A percentile compares a stretch with the other conserved stretches of the same genome.
These are phyloP conservation scores for Platanthera guangdongensis DNA, from an alignment of 106 monocot genomes.

Conservation along the genomic window DNA sequence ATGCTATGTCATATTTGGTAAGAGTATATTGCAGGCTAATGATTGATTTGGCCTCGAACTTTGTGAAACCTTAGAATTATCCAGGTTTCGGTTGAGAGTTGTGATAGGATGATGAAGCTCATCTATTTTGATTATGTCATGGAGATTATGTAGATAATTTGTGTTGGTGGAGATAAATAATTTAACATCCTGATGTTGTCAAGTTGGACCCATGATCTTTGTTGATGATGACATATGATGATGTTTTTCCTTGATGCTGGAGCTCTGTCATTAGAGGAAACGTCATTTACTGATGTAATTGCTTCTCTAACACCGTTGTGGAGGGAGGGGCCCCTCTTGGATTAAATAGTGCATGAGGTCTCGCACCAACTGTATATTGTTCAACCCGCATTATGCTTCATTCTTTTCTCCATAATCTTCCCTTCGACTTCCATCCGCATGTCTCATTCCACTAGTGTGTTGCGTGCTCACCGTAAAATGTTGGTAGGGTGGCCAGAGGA, in stretches of 20 bases:
- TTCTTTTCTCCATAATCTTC: no score
- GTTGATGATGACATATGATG: background rate
- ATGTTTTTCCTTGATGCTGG: background rate
- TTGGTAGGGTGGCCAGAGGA: no score
- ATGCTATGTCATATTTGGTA: background rate
- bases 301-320: no score
- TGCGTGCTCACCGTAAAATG: no score
- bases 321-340: no score
- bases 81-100: no score
- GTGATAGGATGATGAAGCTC: background rate
- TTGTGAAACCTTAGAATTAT: background rate
- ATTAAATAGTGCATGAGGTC: no score
- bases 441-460: no score
- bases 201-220: background rate
- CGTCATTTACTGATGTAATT: background rate
- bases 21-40: background rate
- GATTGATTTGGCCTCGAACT: background rate
- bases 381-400: no score
- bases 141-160: background rate
- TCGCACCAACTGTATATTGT: no score
- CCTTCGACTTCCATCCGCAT: no score
- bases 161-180: background rate
- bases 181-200: background rate
- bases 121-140: background rate
- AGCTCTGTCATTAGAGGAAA: background rate